Evolutionary conservation across 2,329 filamentous ascomycete genomes (phyloP), one percentile per base, ranked within the genome.

Genomic region (Aureobasidium uvarum): DNA sequence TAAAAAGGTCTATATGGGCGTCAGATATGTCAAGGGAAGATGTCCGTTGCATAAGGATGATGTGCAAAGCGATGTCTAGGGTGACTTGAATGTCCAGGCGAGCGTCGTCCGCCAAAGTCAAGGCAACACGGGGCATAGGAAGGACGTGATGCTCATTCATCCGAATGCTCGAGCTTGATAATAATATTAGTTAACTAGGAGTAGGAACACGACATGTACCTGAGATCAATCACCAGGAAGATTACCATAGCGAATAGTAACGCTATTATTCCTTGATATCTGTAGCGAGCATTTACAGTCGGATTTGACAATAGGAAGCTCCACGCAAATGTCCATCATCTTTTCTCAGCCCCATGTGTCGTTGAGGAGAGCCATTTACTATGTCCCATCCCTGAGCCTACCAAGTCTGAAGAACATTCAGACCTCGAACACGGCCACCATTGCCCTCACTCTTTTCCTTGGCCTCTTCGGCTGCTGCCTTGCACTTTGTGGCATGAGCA

Each of bases 331-430:
- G 45, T 5, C 20, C n/a, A 23, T 23, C 41, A 3, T 23, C n/a
- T 46, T 25, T 46, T 25, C 45, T 25, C 25, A 7, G 3, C 8
- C 45, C 10, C 3, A 13, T 11, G 1, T 3, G 1, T 43, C 16
- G 18, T 46, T 25, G 11, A 3, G 11, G 45, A 14, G 5, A 46
- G 20, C 45, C 23, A 14, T 11, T 10, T 11, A 6, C 23, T 48
- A n/a, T 18, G 28, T 39, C 13, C 10, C 39, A 18, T 43, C 23
- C 11, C 11, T 41, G 23, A 41, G n/a, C 16, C 46, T 13, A 33
- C 55, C 55, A 59, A 46, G 41, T 45, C 55, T 59, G n/a, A 36
- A 23, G 41, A 20, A 33, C 41, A 10, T 59, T 59, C 25, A 59
- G 28, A 5, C 39, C 41, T 28, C 36, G 20, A n/a, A 59, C 25